Evolutionary conservation across 345 rosid genomes (phyloP), one percentile per base, ranked within the genome.

Genomic region (Salix udensis): DNA sequence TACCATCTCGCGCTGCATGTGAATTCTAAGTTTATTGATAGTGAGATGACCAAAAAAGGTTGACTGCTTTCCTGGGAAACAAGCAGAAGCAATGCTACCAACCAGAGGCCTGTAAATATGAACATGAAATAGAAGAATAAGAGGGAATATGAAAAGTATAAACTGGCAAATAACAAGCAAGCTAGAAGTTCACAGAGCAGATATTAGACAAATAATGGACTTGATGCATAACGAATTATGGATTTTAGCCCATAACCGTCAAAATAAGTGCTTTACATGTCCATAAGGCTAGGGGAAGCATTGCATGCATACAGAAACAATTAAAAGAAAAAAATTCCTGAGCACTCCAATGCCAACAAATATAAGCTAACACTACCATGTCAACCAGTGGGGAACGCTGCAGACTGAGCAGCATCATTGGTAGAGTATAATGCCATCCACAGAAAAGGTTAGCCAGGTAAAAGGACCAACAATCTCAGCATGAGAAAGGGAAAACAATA

Each of bases 101-200:
- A 96, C 86, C 80, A 96, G 86, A 66, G 95, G 89, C 90, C 99
- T 96, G 82, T 84, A 79, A 81, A 77, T 46, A 19, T 23, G 75
- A 77, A 46, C 40, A 65, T 67, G 19, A 28, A 28, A 31, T 14
- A 65, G 11, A 65, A 65, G 5, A 12, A 13, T 65, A 65, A 4
- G 52, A 14, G 52, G 18, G 52, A 46, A 46, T 15, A 0, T 46
- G 14, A 46, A 46, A 46, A 4, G 6, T 46, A 46, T 46, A 15
- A 46, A 46, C 50, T 46, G 52, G 14, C 16, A 46, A 46, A 46
- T 46, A 14, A 48, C 37, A 21, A 75, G 5, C n/a, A 46, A 15
- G 2, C n/a, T 23, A 26, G 21, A 26, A 64, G 46, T 62, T 50
- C 65, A 52, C 23, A 75, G n/a, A 26, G 37, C 62, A 75, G 30